A percentile compares a stretch with the other conserved stretches of the same genome.
These are phyloP conservation scores for Senna tora DNA, from an alignment of 306 rosid species.

Conservation along the genomic window DNA sequence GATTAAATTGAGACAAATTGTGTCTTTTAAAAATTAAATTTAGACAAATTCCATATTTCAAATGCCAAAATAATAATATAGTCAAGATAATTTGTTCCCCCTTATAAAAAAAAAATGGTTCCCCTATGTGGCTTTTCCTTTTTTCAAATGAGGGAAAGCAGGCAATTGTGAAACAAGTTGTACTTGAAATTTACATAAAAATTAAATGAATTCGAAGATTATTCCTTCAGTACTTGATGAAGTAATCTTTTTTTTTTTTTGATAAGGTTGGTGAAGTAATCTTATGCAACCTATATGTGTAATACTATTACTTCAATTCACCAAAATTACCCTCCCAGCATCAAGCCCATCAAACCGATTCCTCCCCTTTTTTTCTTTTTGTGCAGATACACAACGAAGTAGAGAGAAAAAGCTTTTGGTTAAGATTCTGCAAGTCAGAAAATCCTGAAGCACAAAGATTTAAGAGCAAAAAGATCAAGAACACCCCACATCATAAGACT, in stretches of 20 bases:
- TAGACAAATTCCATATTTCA: too few species aligned
- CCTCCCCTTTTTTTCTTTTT: not conserved
- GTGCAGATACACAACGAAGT: not conserved
- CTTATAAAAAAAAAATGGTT: too few species aligned
- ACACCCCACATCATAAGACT: conserved; percentile 26
- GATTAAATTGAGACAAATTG: too few species aligned
- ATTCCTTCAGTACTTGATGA: too few species aligned
- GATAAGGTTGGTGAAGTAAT: too few species aligned
- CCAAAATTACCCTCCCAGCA: not conserved
- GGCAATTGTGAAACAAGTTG: conserved; percentile 6
- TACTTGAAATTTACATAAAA: conserved; percentile 13
- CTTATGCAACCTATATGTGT: not conserved
- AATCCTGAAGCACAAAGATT: conserved; percentile 3
- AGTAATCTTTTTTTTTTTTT: too few species aligned
- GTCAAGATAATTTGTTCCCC: too few species aligned
- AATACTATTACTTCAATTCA: not conserved
- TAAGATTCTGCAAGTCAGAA: not conserved
- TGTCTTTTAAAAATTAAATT: too few species aligned
- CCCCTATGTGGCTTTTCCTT: too few species aligned
- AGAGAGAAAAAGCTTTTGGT: not conserved
- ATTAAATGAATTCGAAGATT: not conserved
- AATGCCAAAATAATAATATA: too few species aligned
- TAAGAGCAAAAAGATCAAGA: conserved; percentile 31
- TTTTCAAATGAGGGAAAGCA: not conserved
- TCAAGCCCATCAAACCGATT: not conserved